phyloP scores from a whole-genome alignment of 352 stramenopile genomes.

The Phytophthora chlamydospora region DNA sequence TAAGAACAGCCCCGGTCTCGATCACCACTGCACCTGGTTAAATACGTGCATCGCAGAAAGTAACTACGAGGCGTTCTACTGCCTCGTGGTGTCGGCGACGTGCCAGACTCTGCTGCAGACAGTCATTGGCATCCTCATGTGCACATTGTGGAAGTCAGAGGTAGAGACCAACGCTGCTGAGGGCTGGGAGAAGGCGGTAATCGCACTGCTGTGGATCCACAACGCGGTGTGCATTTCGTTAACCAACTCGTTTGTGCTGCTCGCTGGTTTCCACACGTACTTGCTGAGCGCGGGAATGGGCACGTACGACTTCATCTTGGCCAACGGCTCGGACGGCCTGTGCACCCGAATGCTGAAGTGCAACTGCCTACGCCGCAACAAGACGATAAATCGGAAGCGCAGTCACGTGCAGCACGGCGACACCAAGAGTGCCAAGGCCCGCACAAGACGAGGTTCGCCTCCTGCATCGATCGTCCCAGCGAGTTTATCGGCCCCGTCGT shows the following conservation, averaged over 20 bases:
- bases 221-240: conserved; percentile 67
- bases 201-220: conserved; percentile 76
- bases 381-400: conserved; percentile 30
- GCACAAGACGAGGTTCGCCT: conserved; percentile 27
- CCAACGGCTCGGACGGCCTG: conserved; percentile 74
- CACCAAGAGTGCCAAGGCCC: conserved; percentile 17
- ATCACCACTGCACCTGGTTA: conserved; percentile 90
- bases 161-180: conserved; percentile 45
- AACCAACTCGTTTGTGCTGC: conserved; percentile 69
- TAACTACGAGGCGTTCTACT: conserved; percentile 89
- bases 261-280: conserved; percentile 83
- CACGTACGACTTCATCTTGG: conserved; percentile 88
- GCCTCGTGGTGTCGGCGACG: conserved; percentile 65
- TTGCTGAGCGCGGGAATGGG: conserved; percentile 69
- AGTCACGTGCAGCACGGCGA: conserved; percentile 43
- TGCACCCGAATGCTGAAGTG: conserved; percentile 83
- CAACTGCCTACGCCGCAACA: conserved; percentile 54
- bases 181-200: conserved; percentile 52
- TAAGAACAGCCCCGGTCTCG: conserved; percentile 81
- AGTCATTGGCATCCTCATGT: conserved; percentile 77
- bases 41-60: conserved; percentile 87
- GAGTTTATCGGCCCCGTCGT: conserved; percentile 23
- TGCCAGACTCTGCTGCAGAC: conserved; percentile 67
- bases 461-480: conserved; percentile 18
- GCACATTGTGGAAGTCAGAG: conserved; percentile 70